Base-by-base conservation (phyloP, 306 rosid species). In the Cucurbita moschata region DNA sequence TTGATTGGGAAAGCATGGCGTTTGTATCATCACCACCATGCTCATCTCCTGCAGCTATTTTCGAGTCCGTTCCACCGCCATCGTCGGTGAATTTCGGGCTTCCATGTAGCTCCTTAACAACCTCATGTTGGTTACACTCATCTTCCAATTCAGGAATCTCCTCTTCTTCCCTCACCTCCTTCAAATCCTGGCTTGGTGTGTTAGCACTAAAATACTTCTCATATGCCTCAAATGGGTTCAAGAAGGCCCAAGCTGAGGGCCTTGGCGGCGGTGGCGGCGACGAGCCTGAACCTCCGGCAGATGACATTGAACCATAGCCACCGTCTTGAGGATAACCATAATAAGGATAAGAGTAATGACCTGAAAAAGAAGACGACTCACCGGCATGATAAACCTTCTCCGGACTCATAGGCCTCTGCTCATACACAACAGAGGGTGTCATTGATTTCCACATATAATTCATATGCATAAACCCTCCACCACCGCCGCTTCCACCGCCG, bases 121-220 rank as follows among this genome's bases (percentile, higher is more conserved):
- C 99, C 79, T 91, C 96, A 46, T 79, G 80, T 42, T 77, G 85
- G 79, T 77, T 84, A 75, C 77, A 86, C 78, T 85, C 99, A 10
- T 95, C 97, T 76, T 95, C 99, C 90, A 95, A 87, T 57, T 88
- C 99, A 7, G 99, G 99, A 75, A 95, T 95, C 21, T 97, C 99
- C 79, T 95, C 99, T 38, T 85, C 99, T 50, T 95, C 97, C 53
- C 97, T 82, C 11, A 95, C 83, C 49, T 87, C 97, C 81, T 74
- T 91, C 3, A 88, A 95, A 67, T 91, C 87, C 76, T 90, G 79
- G 81, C 96, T 87, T 23, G 97, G 96, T 0, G 96, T 82, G 77
- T 84, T 79, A 1, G 84, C 84, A 59, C 81, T 43, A 78, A 85
- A 82, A 80, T 77, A 85, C 75, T 77, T 83, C 0, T 89, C 86